phyloP scores from a whole-genome alignment of 257 asterid species.

The Phtheirospermum japonicum region DNA sequence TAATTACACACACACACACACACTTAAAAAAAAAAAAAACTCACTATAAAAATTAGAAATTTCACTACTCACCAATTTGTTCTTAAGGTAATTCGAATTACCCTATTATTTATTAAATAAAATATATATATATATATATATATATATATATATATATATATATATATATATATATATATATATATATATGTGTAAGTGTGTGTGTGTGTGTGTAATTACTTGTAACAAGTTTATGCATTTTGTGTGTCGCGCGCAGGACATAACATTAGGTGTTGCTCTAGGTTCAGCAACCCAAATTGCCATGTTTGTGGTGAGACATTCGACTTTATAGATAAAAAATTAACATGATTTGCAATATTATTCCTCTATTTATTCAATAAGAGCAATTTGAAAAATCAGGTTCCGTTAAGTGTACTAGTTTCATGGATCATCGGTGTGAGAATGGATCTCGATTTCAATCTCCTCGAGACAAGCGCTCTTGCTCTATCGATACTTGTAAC shows the following conservation, averaged over 20 bases:
- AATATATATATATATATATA: too few relatives aligned
- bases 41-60: too few relatives aligned
- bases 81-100: too few relatives aligned
- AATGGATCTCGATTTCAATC: constrained; percentile 67
- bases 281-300: constrained; percentile 71
- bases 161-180: too few relatives aligned
- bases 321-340: not conserved
- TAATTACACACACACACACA: too few relatives aligned
- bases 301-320: constrained; percentile 69
- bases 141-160: too few relatives aligned
- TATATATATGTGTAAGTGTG: too few relatives aligned
- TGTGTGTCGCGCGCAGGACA: constrained; percentile 46
- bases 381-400: constrained; percentile 30
- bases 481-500: constrained; percentile 66
- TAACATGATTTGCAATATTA: not conserved
- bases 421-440: constrained; percentile 65
- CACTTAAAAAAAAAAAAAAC: too few relatives aligned
- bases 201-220: not conserved
- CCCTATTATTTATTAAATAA: not conserved
- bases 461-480: constrained; percentile 65
- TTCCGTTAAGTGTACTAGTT: constrained; percentile 58
- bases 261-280: constrained; percentile 56
- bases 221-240: not conserved
- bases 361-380: too few relatives aligned
- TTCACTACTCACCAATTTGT: too few relatives aligned